Base-by-base conservation (phyloP, 2,329 filamentous ascomycete species). In the Aphanocladium album region DNA sequence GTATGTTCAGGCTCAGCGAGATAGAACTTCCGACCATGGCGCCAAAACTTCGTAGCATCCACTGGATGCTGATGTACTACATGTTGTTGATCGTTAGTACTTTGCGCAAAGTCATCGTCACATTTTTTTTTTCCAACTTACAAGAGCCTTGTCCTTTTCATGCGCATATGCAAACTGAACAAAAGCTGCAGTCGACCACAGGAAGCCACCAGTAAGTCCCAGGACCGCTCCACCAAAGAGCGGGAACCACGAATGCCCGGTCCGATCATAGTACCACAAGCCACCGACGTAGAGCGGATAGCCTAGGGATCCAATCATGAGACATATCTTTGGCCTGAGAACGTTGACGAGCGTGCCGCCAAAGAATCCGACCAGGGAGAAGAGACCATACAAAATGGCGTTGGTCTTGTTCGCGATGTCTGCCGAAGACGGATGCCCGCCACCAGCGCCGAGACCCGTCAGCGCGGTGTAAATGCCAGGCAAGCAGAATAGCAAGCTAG, bases 381-480 rank as follows among this genome's bases (percentile, higher is more conserved):
- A 64, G 3, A 65, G 25, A 41, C 64, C 62, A 41, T 65, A 65
- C 2, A 65, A 46, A 33, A 65, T 62, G 46, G 62, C 64, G 46
- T 65, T 65, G 33, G 62, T 62, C 51, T 64, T 37, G 55, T 65
- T 64, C 43, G 63, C 62, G 33, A 65, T 57, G 17, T 58, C 62
- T n/a, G 60, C 55, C 2, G 61, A 58, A 12, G 63, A 62, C 9
- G 64, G 64, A 25, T 62, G 60, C 46, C 60, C 63, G 25, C 66
- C 65, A 41, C 66, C 65, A 0, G 66, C 66, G 1, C 66, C 66
- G 14, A 67, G 64, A 23, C 61, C 65, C n/a, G 66, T 67, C 52
- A 67, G 56, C 9, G 65, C 66, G 5, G 65, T 64, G 51, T 67
- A 67, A 11, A 65, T 67, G 2, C 66, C 66, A 1, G 66, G 66